Evolutionary conservation across 2,329 filamentous ascomycete species (phyloP).

Genomic region (Talaromyces marneffei): DNA sequence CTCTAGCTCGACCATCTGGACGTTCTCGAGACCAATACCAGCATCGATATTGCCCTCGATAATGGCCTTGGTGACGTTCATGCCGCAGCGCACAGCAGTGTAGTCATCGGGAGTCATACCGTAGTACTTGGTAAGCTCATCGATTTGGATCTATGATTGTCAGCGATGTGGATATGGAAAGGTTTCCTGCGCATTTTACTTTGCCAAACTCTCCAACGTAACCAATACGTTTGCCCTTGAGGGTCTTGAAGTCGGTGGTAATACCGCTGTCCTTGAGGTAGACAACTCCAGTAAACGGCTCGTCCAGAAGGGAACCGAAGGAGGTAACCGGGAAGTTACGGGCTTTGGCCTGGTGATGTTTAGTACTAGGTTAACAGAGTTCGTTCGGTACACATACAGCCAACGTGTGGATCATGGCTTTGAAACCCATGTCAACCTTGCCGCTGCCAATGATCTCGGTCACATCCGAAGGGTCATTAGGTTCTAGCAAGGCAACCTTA

Average conservation of each 20-base stretch:
- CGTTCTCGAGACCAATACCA: conserved; percentile 71
- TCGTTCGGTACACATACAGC: conserved; percentile 46
- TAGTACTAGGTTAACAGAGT: neutral
- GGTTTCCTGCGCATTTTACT: conserved; percentile 25
- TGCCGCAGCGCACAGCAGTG: conserved; percentile 70
- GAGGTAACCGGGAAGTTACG: conserved; percentile 67
- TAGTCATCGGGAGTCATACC: conserved; percentile 68
- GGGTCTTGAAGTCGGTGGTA: conserved; percentile 66
- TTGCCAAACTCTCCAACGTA: conserved; percentile 77
- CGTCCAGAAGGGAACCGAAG: conserved; percentile 68
- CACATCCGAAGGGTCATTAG: conserved; percentile 74
- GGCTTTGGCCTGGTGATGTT: conserved; percentile 58
- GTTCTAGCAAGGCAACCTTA: conserved; percentile 70
- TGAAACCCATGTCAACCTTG: conserved; percentile 73
- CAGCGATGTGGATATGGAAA: neutral
- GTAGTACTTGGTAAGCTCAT: conserved; percentile 72
- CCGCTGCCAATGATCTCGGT: conserved; percentile 73
- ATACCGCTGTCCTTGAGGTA: conserved; percentile 71
- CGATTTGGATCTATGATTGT: conserved; percentile 62
- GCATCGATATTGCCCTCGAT: conserved; percentile 67
- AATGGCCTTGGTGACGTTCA: conserved; percentile 75
- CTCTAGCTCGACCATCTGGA: conserved; percentile 76
- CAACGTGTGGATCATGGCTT: conserved; percentile 78
- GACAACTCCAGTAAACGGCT: conserved; percentile 73
- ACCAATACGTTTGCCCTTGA: conserved; percentile 71